Evolutionary conservation across 2,329 filamentous ascomycete species (phyloP).

Genomic region (Talaromyces sp.): DNA sequence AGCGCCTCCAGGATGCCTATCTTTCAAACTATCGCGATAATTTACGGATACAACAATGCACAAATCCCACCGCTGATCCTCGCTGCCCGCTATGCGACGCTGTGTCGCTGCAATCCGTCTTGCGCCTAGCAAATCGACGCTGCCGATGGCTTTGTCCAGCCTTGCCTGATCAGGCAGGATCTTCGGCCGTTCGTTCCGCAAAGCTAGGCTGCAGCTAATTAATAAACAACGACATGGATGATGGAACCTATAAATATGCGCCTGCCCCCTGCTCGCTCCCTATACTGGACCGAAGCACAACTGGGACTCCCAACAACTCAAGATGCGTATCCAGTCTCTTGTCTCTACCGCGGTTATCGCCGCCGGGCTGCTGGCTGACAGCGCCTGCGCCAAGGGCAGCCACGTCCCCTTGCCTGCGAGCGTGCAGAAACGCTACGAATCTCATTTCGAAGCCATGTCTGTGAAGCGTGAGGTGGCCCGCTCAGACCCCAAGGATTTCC

Average conservation of each 20-base stretch:
- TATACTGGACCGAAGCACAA: neutral
- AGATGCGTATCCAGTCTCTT: slow-evolving; percentile 8
- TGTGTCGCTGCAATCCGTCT: neutral
- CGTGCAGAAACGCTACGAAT: slow-evolving; percentile 6
- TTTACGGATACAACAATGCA: too few relatives aligned
- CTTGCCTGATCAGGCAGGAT: neutral
- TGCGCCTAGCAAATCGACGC: neutral
- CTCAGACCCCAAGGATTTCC: neutral
- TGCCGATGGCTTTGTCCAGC: neutral
- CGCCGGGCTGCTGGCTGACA: slow-evolving; percentile 6
- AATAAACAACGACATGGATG: neutral
- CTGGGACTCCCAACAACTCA: neutral
- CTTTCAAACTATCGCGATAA: too few relatives aligned
- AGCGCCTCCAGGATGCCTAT: too few relatives aligned
- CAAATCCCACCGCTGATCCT: neutral
- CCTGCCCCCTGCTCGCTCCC: neutral
- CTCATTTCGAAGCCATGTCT: slow-evolving; percentile 4
- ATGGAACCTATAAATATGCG: neutral
- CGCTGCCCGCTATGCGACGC: neutral
- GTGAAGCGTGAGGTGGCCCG: slow-evolving; percentile 1
- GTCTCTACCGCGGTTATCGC: slow-evolving; percentile 6
- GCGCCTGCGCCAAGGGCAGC: neutral
- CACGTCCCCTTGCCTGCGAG: slow-evolving; percentile 7
- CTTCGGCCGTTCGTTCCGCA: neutral
- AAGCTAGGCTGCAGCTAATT: neutral